These are phyloP conservation scores for Xylaria sp. DNA, from an alignment of 2,329 filamentous ascomycete genomes.

Conservation along the genomic window DNA sequence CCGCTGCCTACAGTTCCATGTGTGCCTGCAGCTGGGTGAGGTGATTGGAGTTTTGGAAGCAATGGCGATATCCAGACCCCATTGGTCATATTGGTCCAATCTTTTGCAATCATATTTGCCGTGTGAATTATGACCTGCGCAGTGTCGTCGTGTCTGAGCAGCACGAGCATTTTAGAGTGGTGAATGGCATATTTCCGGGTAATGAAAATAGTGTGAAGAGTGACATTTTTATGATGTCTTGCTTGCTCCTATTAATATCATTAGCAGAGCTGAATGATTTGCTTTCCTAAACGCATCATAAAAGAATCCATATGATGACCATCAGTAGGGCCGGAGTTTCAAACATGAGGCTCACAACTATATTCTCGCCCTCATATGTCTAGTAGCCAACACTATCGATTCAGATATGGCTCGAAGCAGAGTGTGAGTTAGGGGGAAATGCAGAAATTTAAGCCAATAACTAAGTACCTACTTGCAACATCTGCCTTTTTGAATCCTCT, in stretches of 20 bases:
- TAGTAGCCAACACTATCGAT: not conserved
- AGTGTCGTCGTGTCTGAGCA: constrained; percentile 79
- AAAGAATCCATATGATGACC: not conserved
- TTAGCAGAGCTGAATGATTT: constrained; percentile 30
- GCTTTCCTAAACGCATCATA: not conserved
- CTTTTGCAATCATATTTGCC: constrained; percentile 87
- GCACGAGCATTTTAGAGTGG: constrained; percentile 86
- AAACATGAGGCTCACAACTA: too few species aligned
- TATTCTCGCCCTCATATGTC: not conserved
- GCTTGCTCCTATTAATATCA: constrained; percentile 64
- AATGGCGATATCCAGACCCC: constrained; percentile 81
- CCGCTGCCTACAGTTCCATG: constrained; percentile 66
- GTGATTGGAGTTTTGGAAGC: constrained; percentile 62
- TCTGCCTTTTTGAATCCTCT: constrained; percentile 68
- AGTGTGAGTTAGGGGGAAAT: not conserved
- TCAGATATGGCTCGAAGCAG: not conserved
- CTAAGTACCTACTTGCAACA: constrained; percentile 62
- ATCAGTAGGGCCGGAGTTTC: not conserved
- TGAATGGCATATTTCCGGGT: constrained; percentile 88
- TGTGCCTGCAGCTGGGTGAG: constrained; percentile 22
- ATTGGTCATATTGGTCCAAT: constrained; percentile 91
- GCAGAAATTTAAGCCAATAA: not conserved
- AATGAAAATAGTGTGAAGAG: constrained; percentile 78
- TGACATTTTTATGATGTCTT: constrained; percentile 71
- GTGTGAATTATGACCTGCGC: constrained; percentile 88